These are phyloP conservation scores for Adansonia digitata DNA, from an alignment of 345 rosid genomes.

Conservation along the genomic window DNA sequence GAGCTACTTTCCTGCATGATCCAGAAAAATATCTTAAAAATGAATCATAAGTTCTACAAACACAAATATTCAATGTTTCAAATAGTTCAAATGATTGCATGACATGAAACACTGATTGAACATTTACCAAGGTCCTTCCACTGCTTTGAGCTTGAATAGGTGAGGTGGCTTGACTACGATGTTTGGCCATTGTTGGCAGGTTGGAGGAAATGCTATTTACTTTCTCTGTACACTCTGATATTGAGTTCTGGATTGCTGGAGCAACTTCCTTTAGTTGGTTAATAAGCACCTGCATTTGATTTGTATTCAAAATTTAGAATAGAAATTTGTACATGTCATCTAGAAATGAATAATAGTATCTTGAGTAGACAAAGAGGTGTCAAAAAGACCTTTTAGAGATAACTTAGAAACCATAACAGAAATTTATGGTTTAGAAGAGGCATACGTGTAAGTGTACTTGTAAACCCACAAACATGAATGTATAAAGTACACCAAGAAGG, in stretches of 20 bases:
- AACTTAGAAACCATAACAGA: conserved; percentile 11
- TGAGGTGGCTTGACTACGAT: conserved; percentile 51
- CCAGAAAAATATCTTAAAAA: background rate
- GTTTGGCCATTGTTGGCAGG: conserved; percentile 58
- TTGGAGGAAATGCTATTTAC: conserved; percentile 66
- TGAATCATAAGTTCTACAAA: background rate
- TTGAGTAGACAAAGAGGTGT: background rate
- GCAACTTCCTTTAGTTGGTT: conserved; percentile 90
- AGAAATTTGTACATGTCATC: conserved; percentile 12
- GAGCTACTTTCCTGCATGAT: conserved; percentile 66
- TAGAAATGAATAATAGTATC: background rate
- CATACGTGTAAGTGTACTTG: background rate
- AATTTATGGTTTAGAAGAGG: background rate
- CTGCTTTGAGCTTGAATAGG: conserved; percentile 73
- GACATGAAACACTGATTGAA: conserved; percentile 12
- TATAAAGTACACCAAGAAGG: background rate
- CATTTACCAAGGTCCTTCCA: conserved; percentile 60
- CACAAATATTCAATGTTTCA: background rate
- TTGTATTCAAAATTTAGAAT: conserved; percentile 7
- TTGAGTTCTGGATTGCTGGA: conserved; percentile 83
- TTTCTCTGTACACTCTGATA: conserved; percentile 75
- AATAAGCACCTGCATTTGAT: conserved; percentile 70
- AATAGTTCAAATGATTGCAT: conserved; percentile 9
- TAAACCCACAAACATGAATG: background rate
- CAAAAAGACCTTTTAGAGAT: background rate